Percentiles rank a stretch among this genome's conserved stretches.
These are phyloP conservation scores for Globisporangium paddicum DNA, from an alignment of 352 stramenopile species.

Conservation along the genomic window DNA sequence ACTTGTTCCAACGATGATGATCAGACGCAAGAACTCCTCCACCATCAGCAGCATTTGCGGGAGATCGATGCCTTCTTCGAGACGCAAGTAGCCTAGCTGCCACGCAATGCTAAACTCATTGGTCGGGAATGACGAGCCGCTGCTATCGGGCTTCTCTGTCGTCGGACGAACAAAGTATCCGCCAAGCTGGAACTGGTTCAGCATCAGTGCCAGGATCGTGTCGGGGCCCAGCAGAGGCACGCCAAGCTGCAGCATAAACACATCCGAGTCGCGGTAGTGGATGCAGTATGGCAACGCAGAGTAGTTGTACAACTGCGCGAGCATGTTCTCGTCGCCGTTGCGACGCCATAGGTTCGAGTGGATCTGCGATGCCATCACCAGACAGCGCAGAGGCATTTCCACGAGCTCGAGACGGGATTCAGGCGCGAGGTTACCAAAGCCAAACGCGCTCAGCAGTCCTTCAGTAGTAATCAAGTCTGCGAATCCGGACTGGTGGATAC, in stretches of 20 bases:
- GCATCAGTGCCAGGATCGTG: constrained; percentile 52
- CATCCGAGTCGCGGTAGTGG: constrained; percentile 79
- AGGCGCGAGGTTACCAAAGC: constrained; percentile 39
- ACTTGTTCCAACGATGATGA: constrained; percentile 76
- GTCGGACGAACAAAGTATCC: constrained; percentile 47
- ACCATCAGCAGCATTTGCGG: constrained; percentile 74
- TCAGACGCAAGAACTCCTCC: constrained; percentile 76
- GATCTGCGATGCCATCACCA: constrained; percentile 87
- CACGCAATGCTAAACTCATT: constrained; percentile 13
- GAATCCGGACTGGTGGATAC: constrained; percentile 52
- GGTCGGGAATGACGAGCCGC: neutral
- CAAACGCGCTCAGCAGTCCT: constrained; percentile 48
- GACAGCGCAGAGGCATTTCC: constrained; percentile 72
- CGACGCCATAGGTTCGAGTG: constrained; percentile 84
- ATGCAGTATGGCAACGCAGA: constrained; percentile 84
- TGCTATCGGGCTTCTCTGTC: neutral
- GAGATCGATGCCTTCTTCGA: constrained; percentile 63
- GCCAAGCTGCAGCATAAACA: constrained; percentile 75
- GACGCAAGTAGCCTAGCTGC: constrained; percentile 34
- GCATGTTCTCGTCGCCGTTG: constrained; percentile 88
- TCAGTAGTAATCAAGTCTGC: constrained; percentile 38
- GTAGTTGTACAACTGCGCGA: constrained; percentile 89
- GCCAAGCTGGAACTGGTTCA: constrained; percentile 77
- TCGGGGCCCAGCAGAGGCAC: constrained; percentile 64
- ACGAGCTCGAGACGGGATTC: constrained; percentile 59